phyloP scores from a whole-genome alignment of 2,329 filamentous ascomycete species.

The Sporothrix variecibatus region DNA sequence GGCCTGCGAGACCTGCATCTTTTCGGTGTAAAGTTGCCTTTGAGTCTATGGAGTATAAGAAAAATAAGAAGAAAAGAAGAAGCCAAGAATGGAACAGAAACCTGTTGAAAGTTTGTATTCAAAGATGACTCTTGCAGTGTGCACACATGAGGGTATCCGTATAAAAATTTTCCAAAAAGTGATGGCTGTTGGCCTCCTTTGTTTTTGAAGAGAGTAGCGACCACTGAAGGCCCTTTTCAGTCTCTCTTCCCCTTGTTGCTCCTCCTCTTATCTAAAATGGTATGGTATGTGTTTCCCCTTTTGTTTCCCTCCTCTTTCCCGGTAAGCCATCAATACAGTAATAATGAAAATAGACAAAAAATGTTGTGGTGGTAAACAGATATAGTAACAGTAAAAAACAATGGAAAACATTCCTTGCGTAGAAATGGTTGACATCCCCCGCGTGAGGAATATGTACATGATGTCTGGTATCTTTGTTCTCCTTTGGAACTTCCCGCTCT shows the following conservation, averaged over 20 bases:
- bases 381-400: background rate
- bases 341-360: background rate
- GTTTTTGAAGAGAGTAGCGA: background rate
- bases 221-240: background rate
- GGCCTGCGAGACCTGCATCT: background rate
- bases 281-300: background rate
- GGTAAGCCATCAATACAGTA: background rate
- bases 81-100: background rate
- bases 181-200: background rate
- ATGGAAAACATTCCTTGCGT: background rate
- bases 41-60: background rate
- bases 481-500: no score
- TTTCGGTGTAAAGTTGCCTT: background rate
- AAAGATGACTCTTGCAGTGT: background rate
- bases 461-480: background rate
- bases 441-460: conserved; percentile 2
- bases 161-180: background rate
- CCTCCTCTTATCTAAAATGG: conserved; percentile 17
- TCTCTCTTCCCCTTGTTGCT: background rate
- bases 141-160: conserved; percentile 9
- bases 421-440: conserved; percentile 14
- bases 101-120: background rate
- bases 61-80: background rate
- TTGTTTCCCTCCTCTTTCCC: background rate
- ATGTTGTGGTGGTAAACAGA: background rate